Evolutionary conservation across 140 eudicot species (phyloP).

Genomic region (Stevia rebaudiana): DNA sequence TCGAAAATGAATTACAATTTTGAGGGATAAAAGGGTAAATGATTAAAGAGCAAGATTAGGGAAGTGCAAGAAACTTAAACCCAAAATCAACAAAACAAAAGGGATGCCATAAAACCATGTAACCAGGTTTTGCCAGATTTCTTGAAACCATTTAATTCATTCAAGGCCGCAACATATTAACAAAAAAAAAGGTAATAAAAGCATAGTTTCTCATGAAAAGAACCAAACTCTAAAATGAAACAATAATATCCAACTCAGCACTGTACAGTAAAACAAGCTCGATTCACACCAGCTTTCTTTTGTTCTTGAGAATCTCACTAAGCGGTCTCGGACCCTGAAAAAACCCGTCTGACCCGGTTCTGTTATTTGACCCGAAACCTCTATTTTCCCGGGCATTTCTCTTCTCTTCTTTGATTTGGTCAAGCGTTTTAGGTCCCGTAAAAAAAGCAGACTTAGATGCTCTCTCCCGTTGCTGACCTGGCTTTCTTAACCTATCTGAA

Average conservation of each 20-base stretch:
- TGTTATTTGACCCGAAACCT: conserved; percentile 3
- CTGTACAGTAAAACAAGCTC: conserved; percentile 25
- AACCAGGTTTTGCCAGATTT: not conserved
- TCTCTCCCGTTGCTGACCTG: conserved; percentile 21
- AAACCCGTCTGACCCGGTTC: conserved; percentile 19
- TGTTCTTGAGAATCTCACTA: conserved; percentile 43
- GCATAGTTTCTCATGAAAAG: conserved; percentile 18
- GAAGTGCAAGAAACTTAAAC: no score
- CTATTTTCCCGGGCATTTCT: conserved; percentile 19
- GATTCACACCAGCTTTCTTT: conserved; percentile 23
- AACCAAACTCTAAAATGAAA: conserved; percentile 13
- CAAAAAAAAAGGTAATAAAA: not conserved
- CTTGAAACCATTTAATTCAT: not conserved
- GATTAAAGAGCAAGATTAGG: no score
- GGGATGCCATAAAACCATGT: not conserved
- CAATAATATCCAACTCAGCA: conserved; percentile 20
- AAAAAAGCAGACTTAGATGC: conserved; percentile 18
- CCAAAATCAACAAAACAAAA: not conserved
- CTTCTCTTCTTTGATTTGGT: conserved; percentile 49
- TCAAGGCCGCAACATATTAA: not conserved
- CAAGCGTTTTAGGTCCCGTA: conserved; percentile 51
- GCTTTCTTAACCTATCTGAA: conserved; percentile 31
- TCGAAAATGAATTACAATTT: no score
- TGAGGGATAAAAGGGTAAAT: no score
- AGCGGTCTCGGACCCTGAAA: conserved; percentile 59